Evolutionary conservation across 2,329 filamentous ascomycete genomes (phyloP), one percentile per base, ranked within the genome.

Genomic region (Fusarium neocosmosporiellum): DNA sequence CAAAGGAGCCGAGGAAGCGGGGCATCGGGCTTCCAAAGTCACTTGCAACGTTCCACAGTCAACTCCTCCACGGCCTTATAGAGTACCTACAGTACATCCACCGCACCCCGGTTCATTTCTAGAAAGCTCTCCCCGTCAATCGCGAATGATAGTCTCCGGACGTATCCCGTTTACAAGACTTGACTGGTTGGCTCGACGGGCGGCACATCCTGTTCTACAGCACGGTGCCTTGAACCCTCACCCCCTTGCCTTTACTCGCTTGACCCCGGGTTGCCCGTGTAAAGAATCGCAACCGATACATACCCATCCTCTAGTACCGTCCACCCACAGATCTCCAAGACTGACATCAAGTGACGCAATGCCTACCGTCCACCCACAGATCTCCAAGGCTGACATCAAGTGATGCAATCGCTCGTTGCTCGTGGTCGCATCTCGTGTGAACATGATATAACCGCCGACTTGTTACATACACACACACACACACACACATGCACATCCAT

Each of bases 271-370:
- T 7, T 46, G 6, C 10, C 48, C 7, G 20, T 50, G 37, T 54
- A 34, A 46, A 31, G 20, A 41, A 43, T 24, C 60, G n/a, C n/a
- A 55, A 33, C 9, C 61, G 27, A 31, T 48, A 48, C 16, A 31
- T n/a, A n/a, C n/a, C n/a, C n/a, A n/a, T 39, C 57, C 37, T 18
- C n/a, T n/a, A n/a, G n/a, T 37, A 43, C 34, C 33, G 69, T 16
- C 37, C 16, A 20, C 22, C 36, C 63, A 70, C 66, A 2, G 43
- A 27, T 16, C 33, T 27, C 31, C 24, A 64, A 53, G 27, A 39
- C 27, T 57, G 41, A 59, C 58, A 63, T 34, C 31, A 27, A 62
- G 67, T 73, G 71, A 73, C 71, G 71, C 61, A 71, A 63, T n/a
- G n/a, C n/a, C n/a, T 37, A 43, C 34, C 33, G 69, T 16, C 37